A percentile compares a stretch with the other conserved stretches of the same genome.
These are phyloP conservation scores for Calonectria pteridis DNA, from an alignment of 2,329 filamentous ascomycete species.

Conservation along the genomic window DNA sequence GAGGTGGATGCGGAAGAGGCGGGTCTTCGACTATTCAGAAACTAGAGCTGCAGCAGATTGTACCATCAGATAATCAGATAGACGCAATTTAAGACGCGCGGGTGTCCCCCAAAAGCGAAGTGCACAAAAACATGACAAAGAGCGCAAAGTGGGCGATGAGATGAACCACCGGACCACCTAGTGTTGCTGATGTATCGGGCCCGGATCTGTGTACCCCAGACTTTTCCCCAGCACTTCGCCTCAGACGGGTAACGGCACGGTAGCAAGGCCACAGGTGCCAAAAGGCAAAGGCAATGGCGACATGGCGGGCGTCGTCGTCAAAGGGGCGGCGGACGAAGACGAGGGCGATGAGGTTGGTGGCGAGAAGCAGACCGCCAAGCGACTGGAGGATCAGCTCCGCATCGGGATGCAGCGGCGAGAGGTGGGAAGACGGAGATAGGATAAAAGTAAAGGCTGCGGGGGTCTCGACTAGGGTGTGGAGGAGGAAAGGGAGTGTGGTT, in stretches of 20 bases:
- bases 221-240: slow-evolving; percentile 44
- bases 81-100: slow-evolving; percentile 24
- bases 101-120: slow-evolving; percentile 31
- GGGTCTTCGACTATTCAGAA: slow-evolving; percentile 66
- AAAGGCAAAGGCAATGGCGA: slow-evolving; percentile 57
- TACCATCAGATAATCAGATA: slow-evolving; percentile 19
- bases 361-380: slow-evolving; percentile 61
- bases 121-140: slow-evolving; percentile 50
- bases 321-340: slow-evolving; percentile 49
- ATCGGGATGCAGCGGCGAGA: slow-evolving; percentile 54
- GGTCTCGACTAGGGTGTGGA: slow-evolving; percentile 55
- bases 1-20: slow-evolving; percentile 66
- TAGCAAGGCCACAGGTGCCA: slow-evolving; percentile 64
- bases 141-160: slow-evolving; percentile 56
- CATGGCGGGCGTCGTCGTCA: slow-evolving; percentile 48
- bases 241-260: slow-evolving; percentile 52
- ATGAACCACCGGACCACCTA: slow-evolving; percentile 63
- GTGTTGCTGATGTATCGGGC: slow-evolving; percentile 36
- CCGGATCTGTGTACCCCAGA: slow-evolving; percentile 1
- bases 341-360: slow-evolving; percentile 59
- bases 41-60: slow-evolving; percentile 40
- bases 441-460: slow-evolving; percentile 62
- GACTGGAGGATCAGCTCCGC: slow-evolving; percentile 59
- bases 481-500: slow-evolving; percentile 49
- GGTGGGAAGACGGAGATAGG: slow-evolving; percentile 55